phyloP scores from a whole-genome alignment of 441 rosid genomes.

The Erodium texanum region DNA sequence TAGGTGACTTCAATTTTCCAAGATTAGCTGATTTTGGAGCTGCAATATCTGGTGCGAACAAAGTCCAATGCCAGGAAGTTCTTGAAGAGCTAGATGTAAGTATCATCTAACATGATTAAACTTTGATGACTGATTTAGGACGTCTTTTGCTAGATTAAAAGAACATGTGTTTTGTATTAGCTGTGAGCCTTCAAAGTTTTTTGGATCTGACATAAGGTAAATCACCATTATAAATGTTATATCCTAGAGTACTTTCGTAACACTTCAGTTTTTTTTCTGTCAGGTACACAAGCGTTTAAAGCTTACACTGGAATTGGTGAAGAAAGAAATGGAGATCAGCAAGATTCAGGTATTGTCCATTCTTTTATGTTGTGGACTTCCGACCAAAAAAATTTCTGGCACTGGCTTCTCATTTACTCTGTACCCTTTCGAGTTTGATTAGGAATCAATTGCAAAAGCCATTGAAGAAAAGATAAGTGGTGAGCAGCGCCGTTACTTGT shows the following conservation, averaged over 20 bases:
- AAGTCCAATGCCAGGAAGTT: slow-evolving; percentile 75
- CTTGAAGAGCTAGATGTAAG: slow-evolving; percentile 99
- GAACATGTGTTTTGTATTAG: too few species aligned
- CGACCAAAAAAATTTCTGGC: slow-evolving; percentile 13
- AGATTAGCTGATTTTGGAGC: slow-evolving; percentile 97
- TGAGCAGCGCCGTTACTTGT: slow-evolving; percentile 95
- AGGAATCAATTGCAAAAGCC: slow-evolving; percentile 97
- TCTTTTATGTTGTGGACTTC: slow-evolving; percentile 7
- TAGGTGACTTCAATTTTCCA: slow-evolving; percentile 87
- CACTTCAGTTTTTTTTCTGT: neutral
- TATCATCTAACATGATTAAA: slow-evolving; percentile 10
- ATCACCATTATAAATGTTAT: too few species aligned
- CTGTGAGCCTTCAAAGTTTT: too few species aligned
- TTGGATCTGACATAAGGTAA: too few species aligned
- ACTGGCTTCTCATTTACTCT: slow-evolving; percentile 16
- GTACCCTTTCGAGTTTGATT: slow-evolving; percentile 19
- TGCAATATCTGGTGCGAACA: slow-evolving; percentile 94
- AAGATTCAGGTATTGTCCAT: slow-evolving; percentile 63
- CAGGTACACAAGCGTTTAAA: slow-evolving; percentile 80
- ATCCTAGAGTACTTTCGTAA: too few species aligned
- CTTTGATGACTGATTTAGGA: slow-evolving; percentile 8
- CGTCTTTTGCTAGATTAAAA: neutral
- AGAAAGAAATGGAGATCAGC: slow-evolving; percentile 87
- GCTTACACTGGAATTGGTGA: slow-evolving; percentile 59
- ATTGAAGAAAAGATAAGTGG: slow-evolving; percentile 98